Conservation (phyloP, 108 stramenopile species). For the Hondaea fermentalgiana region DNA sequence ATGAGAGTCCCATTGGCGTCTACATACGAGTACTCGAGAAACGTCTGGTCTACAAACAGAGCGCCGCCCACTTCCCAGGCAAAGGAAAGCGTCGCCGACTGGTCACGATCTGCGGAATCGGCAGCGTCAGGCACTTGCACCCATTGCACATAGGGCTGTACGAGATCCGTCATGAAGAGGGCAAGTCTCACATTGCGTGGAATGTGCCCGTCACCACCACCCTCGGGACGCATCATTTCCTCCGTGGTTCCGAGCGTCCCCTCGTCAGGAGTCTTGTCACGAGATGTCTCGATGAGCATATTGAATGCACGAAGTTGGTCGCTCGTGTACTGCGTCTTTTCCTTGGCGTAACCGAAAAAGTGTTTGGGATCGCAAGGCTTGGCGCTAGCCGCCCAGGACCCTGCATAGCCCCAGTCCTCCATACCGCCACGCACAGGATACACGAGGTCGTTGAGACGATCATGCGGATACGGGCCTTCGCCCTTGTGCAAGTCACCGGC, state of each 20-base stretch:
- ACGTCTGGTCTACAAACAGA: not conserved
- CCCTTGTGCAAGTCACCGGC: conserved; percentile 42
- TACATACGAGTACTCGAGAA: not conserved
- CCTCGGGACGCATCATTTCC: conserved; percentile 45
- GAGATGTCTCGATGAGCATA: conserved; percentile 20
- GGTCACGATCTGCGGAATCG: not conserved
- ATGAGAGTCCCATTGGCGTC: not conserved
- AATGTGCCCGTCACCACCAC: conserved; percentile 64
- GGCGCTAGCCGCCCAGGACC: conserved; percentile 72
- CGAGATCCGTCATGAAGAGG: conserved; percentile 67
- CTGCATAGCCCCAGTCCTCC: conserved; percentile 92
- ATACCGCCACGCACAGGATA: conserved; percentile 85
- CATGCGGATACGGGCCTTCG: conserved; percentile 36
- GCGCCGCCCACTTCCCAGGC: not conserved
- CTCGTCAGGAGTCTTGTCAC: conserved; percentile 29
- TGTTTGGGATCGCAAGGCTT: conserved; percentile 51
- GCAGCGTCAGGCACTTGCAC: not conserved
- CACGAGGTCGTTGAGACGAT: conserved; percentile 68
- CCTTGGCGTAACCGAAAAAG: conserved; percentile 52
- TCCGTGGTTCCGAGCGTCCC: conserved; percentile 50
- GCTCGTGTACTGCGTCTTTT: conserved; percentile 63
- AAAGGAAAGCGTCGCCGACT: conserved; percentile 24
- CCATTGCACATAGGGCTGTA: conserved; percentile 70
- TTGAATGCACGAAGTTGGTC: conserved; percentile 21
- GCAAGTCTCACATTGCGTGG: conserved; percentile 74